phyloP scores from a whole-genome alignment of 1,139 yeast species.

The Candida albicans region DNA sequence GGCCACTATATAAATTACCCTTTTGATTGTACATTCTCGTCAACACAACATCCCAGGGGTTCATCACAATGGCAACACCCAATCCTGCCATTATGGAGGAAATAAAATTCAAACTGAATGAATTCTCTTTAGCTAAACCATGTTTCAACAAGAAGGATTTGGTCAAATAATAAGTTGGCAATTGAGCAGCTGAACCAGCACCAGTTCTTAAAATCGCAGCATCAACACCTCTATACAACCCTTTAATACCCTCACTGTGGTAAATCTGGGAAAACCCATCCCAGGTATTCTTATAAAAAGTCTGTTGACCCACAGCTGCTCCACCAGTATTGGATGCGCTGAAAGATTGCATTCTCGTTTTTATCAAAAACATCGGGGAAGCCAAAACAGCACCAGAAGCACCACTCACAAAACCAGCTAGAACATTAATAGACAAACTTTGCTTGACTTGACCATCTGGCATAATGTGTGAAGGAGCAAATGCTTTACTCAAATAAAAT shows the following conservation, averaged over 20 bases:
- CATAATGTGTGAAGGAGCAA: conserved; percentile 49
- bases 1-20: conserved; percentile 82
- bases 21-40: conserved; percentile 95
- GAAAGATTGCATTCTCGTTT: conserved; percentile 95
- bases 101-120: conserved; percentile 68
- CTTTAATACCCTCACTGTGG: conserved; percentile 69
- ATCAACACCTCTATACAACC: conserved; percentile 87
- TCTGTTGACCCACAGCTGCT: conserved; percentile 83
- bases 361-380: conserved; percentile 87
- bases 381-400: conserved; percentile 87
- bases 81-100: conserved; percentile 83
- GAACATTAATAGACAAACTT: conserved; percentile 64
- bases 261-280: conserved; percentile 68
- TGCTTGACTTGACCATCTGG: conserved; percentile 29
- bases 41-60: conserved; percentile 93
- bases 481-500: conserved; percentile 50
- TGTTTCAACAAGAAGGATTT: conserved; percentile 56
- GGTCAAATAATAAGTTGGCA: conserved; percentile 85
- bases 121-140: conserved; percentile 55
- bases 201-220: conserved; percentile 95
- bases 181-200: conserved; percentile 92
- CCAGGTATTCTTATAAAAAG: conserved; percentile 70
- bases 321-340: conserved; percentile 41
- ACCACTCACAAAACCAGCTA: conserved; percentile 83
- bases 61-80: conserved; percentile 94